These are phyloP conservation scores for Phytophthora cactorum DNA, from an alignment of 352 stramenopile genomes.

Conservation along the genomic window DNA sequence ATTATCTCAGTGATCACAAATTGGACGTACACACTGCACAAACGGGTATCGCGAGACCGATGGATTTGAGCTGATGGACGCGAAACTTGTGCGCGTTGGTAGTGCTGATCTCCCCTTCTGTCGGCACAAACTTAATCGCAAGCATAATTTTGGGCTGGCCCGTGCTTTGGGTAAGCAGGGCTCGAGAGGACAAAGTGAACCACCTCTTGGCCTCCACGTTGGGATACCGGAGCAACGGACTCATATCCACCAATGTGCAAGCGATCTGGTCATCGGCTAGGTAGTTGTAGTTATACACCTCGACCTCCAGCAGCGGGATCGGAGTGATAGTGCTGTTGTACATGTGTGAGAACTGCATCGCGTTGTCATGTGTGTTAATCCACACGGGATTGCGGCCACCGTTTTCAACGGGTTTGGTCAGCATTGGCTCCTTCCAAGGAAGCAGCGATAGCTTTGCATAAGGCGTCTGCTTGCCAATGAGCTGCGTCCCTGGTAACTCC, in stretches of 20 bases:
- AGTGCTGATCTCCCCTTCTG: slow-evolving; percentile 58
- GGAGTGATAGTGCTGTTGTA: slow-evolving; percentile 91
- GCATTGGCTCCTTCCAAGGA: slow-evolving; percentile 85
- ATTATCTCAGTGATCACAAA: background rate
- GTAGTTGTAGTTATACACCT: slow-evolving; percentile 90
- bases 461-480: slow-evolving; percentile 69
- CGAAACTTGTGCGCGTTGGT: slow-evolving; percentile 87
- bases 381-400: slow-evolving; percentile 79
- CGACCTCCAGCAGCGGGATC: slow-evolving; percentile 82
- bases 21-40: slow-evolving; percentile 73
- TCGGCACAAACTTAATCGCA: slow-evolving; percentile 80
- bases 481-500: slow-evolving; percentile 68
- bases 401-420: slow-evolving; percentile 80
- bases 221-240: slow-evolving; percentile 75
- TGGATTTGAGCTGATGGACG: slow-evolving; percentile 87
- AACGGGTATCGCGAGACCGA: slow-evolving; percentile 79
- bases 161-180: slow-evolving; percentile 52
- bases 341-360: slow-evolving; percentile 88
- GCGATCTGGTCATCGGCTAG: slow-evolving; percentile 82
- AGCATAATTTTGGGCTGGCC: slow-evolving; percentile 72
- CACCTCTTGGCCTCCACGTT: slow-evolving; percentile 76
- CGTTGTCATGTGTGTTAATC: slow-evolving; percentile 76
- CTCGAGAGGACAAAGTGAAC: slow-evolving; percentile 80
- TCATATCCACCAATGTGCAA: slow-evolving; percentile 83
- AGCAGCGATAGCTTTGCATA: slow-evolving; percentile 81